Conservation (phyloP, 2,329 filamentous ascomycete genomes). For the Ustulina deusta region DNA sequence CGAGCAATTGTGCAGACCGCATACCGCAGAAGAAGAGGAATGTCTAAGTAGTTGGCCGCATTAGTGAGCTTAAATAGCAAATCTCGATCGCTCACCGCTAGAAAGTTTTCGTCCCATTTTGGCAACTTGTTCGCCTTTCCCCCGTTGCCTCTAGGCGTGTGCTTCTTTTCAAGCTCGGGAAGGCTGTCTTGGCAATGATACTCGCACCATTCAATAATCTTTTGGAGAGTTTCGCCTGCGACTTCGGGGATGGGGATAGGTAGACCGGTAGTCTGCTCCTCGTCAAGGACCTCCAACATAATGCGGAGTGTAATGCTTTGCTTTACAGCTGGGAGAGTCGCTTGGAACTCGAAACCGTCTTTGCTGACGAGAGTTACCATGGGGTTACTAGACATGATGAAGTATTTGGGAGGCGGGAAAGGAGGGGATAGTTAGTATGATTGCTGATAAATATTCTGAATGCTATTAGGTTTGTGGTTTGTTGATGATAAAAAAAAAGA, state of each 20-base stretch:
- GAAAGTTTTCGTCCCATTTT: not conserved
- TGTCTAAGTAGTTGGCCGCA: conserved; percentile 19
- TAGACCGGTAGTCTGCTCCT: not conserved
- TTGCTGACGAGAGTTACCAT: conserved; percentile 18
- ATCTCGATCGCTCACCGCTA: not conserved
- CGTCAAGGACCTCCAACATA: conserved; percentile 19
- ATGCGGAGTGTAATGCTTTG: not conserved
- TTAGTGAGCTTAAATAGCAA: not conserved
- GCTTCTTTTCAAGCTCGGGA: not conserved
- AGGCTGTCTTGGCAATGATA: not conserved
- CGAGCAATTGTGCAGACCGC: not conserved
- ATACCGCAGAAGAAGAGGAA: conserved; percentile 19
- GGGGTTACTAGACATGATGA: conserved; percentile 21
- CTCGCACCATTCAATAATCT: conserved; percentile 35
- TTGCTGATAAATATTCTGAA: not conserved
- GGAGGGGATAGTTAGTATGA: no score
- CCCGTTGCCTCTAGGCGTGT: not conserved
- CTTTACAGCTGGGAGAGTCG: conserved; percentile 12
- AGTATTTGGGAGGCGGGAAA: not conserved
- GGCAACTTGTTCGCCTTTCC: not conserved
- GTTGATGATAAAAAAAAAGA: not conserved
- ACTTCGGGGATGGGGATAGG: conserved; percentile 26
- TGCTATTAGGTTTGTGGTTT: not conserved
- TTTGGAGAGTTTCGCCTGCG: not conserved
- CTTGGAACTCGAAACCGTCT: conserved; percentile 14